phyloP scores from a whole-genome alignment of 2,329 filamentous ascomycete species.

The Aspergillus puulaauensis region DNA sequence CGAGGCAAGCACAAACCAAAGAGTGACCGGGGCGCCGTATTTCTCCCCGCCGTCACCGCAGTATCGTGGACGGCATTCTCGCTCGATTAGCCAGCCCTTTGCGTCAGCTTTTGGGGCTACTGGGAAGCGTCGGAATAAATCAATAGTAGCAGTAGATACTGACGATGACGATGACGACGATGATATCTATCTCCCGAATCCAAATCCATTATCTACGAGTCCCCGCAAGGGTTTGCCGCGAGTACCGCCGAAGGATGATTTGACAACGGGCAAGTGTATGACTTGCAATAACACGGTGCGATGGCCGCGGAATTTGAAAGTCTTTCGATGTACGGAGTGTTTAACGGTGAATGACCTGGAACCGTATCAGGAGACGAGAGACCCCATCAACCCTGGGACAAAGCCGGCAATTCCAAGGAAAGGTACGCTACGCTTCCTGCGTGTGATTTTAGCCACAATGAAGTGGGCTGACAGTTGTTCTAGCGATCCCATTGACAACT shows the following conservation, averaged over 20 bases:
- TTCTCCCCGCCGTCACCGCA: slow-evolving; percentile 20
- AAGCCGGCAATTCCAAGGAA: slow-evolving; percentile 21
- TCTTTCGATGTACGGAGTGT: slow-evolving; percentile 82
- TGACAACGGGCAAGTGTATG: slow-evolving; percentile 74
- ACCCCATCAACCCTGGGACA: slow-evolving; percentile 15
- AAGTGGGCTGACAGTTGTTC: slow-evolving; percentile 1
- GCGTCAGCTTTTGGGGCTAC: slow-evolving; percentile 66
- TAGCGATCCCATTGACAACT: slow-evolving; percentile 55
- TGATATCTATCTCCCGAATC: slow-evolving; percentile 32
- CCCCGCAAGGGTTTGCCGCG: slow-evolving; percentile 38
- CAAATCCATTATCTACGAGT: slow-evolving; percentile 35
- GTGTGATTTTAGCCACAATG: too few species aligned
- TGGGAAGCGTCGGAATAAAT: slow-evolving; percentile 53
- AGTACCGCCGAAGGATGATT: slow-evolving; percentile 55
- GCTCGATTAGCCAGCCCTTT: slow-evolving; percentile 79
- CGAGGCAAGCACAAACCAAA: slow-evolving; percentile 18
- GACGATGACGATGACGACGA: slow-evolving; percentile 41
- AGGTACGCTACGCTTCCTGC: slow-evolving; percentile 21
- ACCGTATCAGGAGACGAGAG: slow-evolving; percentile 34
- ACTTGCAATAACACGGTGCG: slow-evolving; percentile 78
- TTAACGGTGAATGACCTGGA: slow-evolving; percentile 79
- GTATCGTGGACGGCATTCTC: slow-evolving; percentile 48
- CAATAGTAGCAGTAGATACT: slow-evolving; percentile 45
- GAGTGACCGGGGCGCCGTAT: slow-evolving; percentile 21
- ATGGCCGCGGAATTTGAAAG: slow-evolving; percentile 71